Conservation (phyloP, 495 filamentous ascomycete genomes). For the Lasiosphaeris hirsuta region DNA sequence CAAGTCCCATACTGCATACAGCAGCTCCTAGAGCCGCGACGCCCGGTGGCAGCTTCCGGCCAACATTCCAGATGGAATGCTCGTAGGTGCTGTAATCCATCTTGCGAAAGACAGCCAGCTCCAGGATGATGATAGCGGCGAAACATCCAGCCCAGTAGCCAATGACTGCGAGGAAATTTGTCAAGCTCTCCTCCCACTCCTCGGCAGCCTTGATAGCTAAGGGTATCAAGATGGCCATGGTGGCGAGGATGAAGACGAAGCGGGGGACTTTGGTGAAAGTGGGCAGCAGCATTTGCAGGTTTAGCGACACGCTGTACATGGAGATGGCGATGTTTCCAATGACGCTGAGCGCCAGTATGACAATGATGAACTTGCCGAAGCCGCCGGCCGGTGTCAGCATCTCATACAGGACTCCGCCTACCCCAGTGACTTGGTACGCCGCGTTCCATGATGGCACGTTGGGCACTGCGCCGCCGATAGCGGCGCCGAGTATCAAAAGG, state of each 20-base stretch:
- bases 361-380: slow-evolving; percentile 51
- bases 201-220: slow-evolving; percentile 47
- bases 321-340: slow-evolving; percentile 48
- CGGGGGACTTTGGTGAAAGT: slow-evolving; percentile 42
- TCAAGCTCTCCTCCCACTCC: slow-evolving; percentile 46
- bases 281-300: slow-evolving; percentile 50
- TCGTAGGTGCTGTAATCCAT: slow-evolving; percentile 39
- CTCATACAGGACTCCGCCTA: slow-evolving; percentile 48
- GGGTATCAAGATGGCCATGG: slow-evolving; percentile 46
- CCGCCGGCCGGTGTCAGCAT: slow-evolving; percentile 48
- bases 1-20: slow-evolving; percentile 36
- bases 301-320: slow-evolving; percentile 47
- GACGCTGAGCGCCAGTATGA: slow-evolving; percentile 48
- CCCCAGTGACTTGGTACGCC: slow-evolving; percentile 41
- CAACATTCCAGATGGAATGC: slow-evolving; percentile 45
- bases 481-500: slow-evolving; percentile 51
- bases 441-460: slow-evolving; percentile 34
- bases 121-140: slow-evolving; percentile 43
- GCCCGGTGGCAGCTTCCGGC: slow-evolving; percentile 43
- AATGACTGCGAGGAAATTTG: slow-evolving; percentile 51
- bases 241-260: slow-evolving; percentile 43
- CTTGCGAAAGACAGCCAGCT: slow-evolving; percentile 45
- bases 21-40: slow-evolving; percentile 39
- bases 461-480: slow-evolving; percentile 45
- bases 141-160: slow-evolving; percentile 54